A percentile compares a stretch with the other conserved stretches of the same genome.
phyloP scores from a whole-genome alignment of 768 basidiomycete species.

The Kwoniella europaea region DNA sequence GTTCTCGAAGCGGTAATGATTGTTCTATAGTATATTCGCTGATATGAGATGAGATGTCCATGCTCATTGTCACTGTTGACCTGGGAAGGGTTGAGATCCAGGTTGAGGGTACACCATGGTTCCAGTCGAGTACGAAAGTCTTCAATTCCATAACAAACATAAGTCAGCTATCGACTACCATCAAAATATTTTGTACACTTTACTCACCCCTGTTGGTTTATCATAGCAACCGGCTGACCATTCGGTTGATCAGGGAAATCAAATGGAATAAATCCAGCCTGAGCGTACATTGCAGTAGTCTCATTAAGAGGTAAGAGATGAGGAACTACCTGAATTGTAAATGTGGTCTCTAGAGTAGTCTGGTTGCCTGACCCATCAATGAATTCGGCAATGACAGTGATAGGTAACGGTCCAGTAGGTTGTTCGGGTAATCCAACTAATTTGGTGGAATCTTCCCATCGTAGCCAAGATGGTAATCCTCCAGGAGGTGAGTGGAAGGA shows the following conservation, averaged over 20 bases:
- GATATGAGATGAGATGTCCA: not conserved
- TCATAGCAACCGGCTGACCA: conserved; percentile 10
- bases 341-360: conserved; percentile 24
- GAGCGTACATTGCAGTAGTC: conserved; percentile 25
- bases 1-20: too few species aligned
- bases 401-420: conserved; percentile 74
- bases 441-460: conserved; percentile 74
- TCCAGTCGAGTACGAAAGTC: conserved; percentile 9
- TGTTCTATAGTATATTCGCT: not conserved
- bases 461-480: conserved; percentile 78
- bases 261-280: conserved; percentile 21
- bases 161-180: conserved; percentile 1
- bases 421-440: conserved; percentile 79
- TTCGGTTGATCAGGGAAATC: conserved; percentile 22
- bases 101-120: conserved; percentile 22
- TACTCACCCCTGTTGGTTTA: not conserved
- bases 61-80: not conserved
- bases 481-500: conserved; percentile 74
- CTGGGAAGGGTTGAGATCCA: not conserved
- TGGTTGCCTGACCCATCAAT: conserved; percentile 30
- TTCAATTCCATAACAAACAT: not conserved
- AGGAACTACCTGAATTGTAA: conserved; percentile 26
- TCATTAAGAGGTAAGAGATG: conserved; percentile 25
- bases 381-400: conserved; percentile 72
- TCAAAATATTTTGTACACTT: not conserved